Conservation (phyloP, 2,329 filamentous ascomycete genomes). For the Sclerotinia spermophila region DNA sequence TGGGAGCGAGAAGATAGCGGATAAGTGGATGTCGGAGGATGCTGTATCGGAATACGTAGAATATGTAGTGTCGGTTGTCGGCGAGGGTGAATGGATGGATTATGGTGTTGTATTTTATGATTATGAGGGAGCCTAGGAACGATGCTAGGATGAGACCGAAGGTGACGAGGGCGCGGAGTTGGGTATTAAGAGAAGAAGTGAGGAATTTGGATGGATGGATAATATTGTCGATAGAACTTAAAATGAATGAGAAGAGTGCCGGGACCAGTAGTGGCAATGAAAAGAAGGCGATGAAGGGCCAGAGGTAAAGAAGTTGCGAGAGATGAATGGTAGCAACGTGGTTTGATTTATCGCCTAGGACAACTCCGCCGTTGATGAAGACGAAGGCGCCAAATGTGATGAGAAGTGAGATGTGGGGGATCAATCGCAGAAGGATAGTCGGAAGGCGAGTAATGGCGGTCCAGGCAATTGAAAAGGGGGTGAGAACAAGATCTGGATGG, state of each 20-base stretch:
- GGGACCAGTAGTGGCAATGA: conserved; percentile 73
- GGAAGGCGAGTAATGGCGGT: conserved; percentile 54
- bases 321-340: conserved; percentile 86
- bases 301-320: conserved; percentile 92
- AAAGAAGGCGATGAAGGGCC: conserved; percentile 87
- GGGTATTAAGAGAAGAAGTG: not conserved
- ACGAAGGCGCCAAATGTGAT: conserved; percentile 71
- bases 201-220: conserved; percentile 35
- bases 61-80: conserved; percentile 95
- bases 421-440: conserved; percentile 39
- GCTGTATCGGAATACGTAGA: conserved; percentile 87
- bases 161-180: not conserved
- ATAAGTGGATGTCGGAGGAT: conserved; percentile 62
- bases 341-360: conserved; percentile 92
- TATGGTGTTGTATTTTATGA: conserved; percentile 82
- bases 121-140: conserved; percentile 29
- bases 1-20: conserved; percentile 63
- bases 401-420: conserved; percentile 60
- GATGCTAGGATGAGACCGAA: not conserved
- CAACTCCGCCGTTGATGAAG: conserved; percentile 83
- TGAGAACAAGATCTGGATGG: conserved; percentile 50
- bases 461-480: conserved; percentile 57
- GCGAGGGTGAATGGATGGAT: conserved; percentile 94
- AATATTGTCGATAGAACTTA: conserved; percentile 23
- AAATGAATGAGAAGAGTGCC: conserved; percentile 43